phyloP scores from a whole-genome alignment of 2,329 filamentous ascomycete genomes.

The Neophaeococcomyces mojaviensis region DNA sequence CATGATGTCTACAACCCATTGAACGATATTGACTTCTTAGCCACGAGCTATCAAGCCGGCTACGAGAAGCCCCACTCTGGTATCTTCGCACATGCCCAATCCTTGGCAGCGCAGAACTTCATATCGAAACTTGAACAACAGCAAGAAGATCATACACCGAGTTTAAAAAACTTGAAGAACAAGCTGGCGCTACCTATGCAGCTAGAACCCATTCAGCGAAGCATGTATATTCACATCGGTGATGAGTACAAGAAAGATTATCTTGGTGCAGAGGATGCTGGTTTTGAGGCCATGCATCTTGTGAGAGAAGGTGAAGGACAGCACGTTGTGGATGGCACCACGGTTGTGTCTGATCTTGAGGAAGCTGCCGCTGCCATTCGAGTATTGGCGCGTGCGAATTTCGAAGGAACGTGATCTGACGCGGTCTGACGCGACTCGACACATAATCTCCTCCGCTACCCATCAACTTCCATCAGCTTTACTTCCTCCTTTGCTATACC shows the following conservation, averaged over 20 bases:
- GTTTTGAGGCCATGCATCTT: slow-evolving; percentile 3
- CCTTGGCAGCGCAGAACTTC: slow-evolving; percentile 10
- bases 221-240: slow-evolving; percentile 34
- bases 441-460: background rate
- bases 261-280: background rate
- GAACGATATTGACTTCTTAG: slow-evolving; percentile 36
- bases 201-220: slow-evolving; percentile 9
- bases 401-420: background rate
- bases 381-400: background rate
- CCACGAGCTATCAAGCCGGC: slow-evolving; percentile 41
- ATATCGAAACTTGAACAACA: slow-evolving; percentile 12
- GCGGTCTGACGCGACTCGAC: background rate
- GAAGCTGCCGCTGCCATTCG: slow-evolving; percentile 6
- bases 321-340: background rate
- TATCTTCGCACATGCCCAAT: slow-evolving; percentile 34
- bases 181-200: slow-evolving; percentile 19
- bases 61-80: slow-evolving; percentile 35
- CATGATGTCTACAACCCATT: slow-evolving; percentile 9
- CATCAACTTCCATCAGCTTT: too few species aligned
- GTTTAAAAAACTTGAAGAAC: background rate
- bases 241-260: slow-evolving; percentile 38
- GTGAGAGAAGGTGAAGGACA: slow-evolving; percentile 2
- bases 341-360: slow-evolving; percentile 1
- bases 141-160: slow-evolving; percentile 2
- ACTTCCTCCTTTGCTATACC: too few species aligned